Evolutionary conservation across 208 protist genomes (phyloP).

Genomic region (Leishmania lainsoni): DNA sequence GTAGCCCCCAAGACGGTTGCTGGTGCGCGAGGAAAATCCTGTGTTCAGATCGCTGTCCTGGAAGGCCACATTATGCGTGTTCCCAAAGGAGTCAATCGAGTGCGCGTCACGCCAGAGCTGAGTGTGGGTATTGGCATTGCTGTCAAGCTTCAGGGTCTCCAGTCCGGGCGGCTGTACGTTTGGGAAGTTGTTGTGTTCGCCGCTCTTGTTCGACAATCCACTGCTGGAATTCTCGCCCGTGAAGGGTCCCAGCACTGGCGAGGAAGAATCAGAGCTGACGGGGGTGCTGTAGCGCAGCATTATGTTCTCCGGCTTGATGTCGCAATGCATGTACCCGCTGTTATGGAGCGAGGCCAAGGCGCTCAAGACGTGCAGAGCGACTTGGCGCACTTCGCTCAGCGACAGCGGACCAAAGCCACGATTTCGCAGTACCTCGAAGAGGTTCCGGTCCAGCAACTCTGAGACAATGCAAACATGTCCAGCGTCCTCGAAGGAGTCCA

Average conservation of each 20-base stretch:
- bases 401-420: constrained; percentile 59
- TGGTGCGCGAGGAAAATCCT: constrained; percentile 13
- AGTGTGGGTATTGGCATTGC: constrained; percentile 25
- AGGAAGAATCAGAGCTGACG: constrained; percentile 10
- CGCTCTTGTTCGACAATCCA: constrained; percentile 28
- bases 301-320: constrained; percentile 97
- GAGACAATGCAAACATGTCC: constrained; percentile 87
- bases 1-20: not conserved
- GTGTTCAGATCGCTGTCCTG: constrained; percentile 24
- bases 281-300: constrained; percentile 64
- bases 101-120: constrained; percentile 33
- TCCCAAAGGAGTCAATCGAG: constrained; percentile 21
- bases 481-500: constrained; percentile 80
- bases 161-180: constrained; percentile 22
- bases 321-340: constrained; percentile 94
- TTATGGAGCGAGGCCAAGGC: constrained; percentile 70
- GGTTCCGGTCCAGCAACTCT: constrained; percentile 74
- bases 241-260: constrained; percentile 14
- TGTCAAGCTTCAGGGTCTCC: constrained; percentile 23
- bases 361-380: constrained; percentile 47
- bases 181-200: constrained; percentile 23
- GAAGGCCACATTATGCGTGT: constrained; percentile 7
- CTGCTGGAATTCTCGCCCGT: constrained; percentile 19
- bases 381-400: constrained; percentile 56
- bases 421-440: constrained; percentile 69